A percentile compares a stretch with the other conserved stretches of the same genome.
phyloP scores from a whole-genome alignment of 257 asterid genomes.

The Solanum lycopersicoides region DNA sequence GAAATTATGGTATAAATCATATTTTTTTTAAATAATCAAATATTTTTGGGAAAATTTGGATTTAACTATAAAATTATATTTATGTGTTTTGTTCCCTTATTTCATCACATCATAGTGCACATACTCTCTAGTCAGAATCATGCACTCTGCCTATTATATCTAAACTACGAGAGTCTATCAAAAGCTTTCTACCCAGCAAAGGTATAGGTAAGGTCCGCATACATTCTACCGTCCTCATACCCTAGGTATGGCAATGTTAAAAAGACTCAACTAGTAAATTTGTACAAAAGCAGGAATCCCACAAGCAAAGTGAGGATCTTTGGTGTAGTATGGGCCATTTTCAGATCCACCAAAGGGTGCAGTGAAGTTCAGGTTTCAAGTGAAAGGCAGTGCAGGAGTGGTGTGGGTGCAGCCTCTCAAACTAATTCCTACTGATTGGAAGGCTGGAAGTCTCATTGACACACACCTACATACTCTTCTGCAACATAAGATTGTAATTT shows the following conservation, averaged over 20 bases:
- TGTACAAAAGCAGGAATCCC: not conserved
- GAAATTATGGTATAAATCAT: too few relatives aligned
- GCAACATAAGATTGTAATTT: not conserved
- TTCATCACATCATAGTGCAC: not conserved
- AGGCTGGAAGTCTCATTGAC: slow-evolving; percentile 5
- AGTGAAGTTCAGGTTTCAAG: slow-evolving; percentile 1
- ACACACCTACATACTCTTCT: not conserved
- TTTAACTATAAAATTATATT: too few relatives aligned
- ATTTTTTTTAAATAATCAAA: too few relatives aligned
- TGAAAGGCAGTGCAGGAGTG: slow-evolving; percentile 1
- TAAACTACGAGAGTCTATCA: not conserved
- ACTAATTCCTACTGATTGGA: slow-evolving; percentile 6
- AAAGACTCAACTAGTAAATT: not conserved
- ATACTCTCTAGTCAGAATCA: not conserved
- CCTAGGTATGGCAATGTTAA: not conserved
- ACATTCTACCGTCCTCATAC: not conserved
- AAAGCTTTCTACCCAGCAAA: not conserved
- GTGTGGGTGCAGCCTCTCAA: slow-evolving; percentile 1
- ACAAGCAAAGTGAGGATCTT: not conserved
- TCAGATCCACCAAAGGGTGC: slow-evolving; percentile 4
- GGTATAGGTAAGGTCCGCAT: not conserved
- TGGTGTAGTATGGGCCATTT: slow-evolving; percentile 14
- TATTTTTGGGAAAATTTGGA: too few relatives aligned
- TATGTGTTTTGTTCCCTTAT: too few relatives aligned
- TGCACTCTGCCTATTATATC: not conserved